A percentile compares a stretch with the other conserved stretches of the same genome.
Conservation (phyloP, 2,329 filamentous ascomycete species). For the Hortaea werneckii region DNA sequence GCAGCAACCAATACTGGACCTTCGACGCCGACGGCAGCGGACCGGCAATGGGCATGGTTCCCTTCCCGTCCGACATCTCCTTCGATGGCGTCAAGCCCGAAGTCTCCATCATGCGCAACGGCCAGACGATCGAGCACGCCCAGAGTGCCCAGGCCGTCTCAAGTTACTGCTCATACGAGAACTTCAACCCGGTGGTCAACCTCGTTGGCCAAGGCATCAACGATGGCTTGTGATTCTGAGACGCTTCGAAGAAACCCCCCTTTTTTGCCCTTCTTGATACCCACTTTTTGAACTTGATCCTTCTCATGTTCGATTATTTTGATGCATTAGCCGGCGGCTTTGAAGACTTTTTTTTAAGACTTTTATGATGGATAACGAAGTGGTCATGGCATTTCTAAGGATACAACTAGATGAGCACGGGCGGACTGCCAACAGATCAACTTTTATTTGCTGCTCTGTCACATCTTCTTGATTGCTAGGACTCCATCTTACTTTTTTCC, state of each 20-base stretch:
- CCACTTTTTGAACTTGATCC: constrained; percentile 6
- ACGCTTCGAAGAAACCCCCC: neutral
- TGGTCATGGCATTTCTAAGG: neutral
- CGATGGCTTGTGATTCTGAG: constrained; percentile 2
- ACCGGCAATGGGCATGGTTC: constrained; percentile 22
- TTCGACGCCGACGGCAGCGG: constrained; percentile 22
- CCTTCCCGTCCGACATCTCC: constrained; percentile 22
- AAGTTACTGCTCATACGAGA: constrained; percentile 21
- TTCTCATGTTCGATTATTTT: constrained; percentile 4
- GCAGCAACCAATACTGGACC: constrained; percentile 26
- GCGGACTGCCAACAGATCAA: neutral
- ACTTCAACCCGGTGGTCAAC: constrained; percentile 28
- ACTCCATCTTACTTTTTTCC: neutral
- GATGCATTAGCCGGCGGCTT: constrained; percentile 4
- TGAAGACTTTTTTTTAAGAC: neutral
- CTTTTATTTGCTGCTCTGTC: neutral
- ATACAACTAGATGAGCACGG: neutral
- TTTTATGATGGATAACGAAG: neutral
- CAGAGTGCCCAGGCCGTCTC: constrained; percentile 21
- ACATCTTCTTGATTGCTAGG: neutral
- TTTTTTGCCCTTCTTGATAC: constrained; percentile 4
- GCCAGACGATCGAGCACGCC: constrained; percentile 14
- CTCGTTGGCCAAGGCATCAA: constrained; percentile 22
- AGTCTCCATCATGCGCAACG: constrained; percentile 23
- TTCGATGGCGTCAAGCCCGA: constrained; percentile 20